Evolutionary conservation across 805 yeast species (phyloP).

Genomic region (Metschnikowia lachancei): DNA sequence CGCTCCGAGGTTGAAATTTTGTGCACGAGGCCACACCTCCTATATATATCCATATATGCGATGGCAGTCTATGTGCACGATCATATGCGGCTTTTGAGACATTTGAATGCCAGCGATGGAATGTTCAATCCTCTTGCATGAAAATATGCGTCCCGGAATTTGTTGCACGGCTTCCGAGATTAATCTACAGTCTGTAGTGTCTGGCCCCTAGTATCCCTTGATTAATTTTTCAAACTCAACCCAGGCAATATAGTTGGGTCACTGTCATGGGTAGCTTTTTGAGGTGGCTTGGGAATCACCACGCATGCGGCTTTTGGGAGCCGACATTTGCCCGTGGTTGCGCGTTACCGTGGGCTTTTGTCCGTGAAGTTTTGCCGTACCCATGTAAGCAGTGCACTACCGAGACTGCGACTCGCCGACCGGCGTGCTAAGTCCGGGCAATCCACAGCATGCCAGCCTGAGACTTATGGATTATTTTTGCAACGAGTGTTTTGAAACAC

Average conservation of each 20-base stretch:
- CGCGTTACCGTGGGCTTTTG: slow-evolving; percentile 3
- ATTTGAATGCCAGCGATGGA: background rate
- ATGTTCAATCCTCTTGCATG: background rate
- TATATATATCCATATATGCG: too few relatives aligned
- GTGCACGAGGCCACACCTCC: background rate
- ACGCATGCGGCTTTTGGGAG: background rate
- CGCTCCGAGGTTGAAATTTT: background rate
- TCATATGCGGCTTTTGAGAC: background rate
- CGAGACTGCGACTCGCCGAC: background rate
- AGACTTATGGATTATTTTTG: too few relatives aligned
- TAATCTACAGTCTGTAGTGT: background rate
- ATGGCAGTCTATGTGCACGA: background rate
- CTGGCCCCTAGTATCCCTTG: too few relatives aligned
- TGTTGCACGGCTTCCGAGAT: background rate
- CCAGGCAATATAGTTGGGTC: background rate
- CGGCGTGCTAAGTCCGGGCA: background rate
- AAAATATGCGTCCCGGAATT: background rate
- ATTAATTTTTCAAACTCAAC: background rate
- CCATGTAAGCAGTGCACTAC: slow-evolving; percentile 4
- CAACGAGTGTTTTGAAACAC: too few relatives aligned
- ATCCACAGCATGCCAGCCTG: too few relatives aligned
- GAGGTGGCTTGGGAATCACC: background rate
- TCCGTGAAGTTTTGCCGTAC: slow-evolving; percentile 2
- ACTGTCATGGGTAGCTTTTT: background rate
- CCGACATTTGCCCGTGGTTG: slow-evolving; percentile 1